Percentiles rank a stretch among this genome's conserved stretches.
Conservation (phyloP, 208 protist species). For the Crithidia fasciculata region DNA sequence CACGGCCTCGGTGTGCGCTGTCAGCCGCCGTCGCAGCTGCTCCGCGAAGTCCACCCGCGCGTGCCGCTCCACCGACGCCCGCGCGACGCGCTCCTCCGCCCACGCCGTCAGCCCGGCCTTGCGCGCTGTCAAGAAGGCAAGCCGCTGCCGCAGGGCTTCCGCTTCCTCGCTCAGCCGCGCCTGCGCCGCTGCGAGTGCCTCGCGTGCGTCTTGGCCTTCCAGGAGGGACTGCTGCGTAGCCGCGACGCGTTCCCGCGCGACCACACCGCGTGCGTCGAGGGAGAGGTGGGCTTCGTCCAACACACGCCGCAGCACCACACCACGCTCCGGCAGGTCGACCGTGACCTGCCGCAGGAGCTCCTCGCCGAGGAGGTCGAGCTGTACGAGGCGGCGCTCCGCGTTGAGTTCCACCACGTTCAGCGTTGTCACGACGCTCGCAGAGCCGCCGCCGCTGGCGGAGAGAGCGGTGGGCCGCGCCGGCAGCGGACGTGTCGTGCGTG, state of each 20-base stretch:
- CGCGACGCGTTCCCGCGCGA: conserved; percentile 31
- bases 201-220: conserved; percentile 38
- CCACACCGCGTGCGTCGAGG: conserved; percentile 34
- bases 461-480: conserved; percentile 22
- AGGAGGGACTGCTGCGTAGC: conserved; percentile 30
- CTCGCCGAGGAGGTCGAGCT: conserved; percentile 45
- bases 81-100: conserved; percentile 23
- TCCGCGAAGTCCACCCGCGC: conserved; percentile 35
- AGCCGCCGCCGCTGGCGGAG: conserved; percentile 38
- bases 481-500: conserved; percentile 19
- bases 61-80: conserved; percentile 6
- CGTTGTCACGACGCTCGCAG: conserved; percentile 49
- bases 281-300: conserved; percentile 60
- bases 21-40: conserved; percentile 40
- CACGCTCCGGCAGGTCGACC: conserved; percentile 71
- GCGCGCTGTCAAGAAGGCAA: conserved; percentile 26
- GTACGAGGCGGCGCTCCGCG: conserved; percentile 45
- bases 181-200: conserved; percentile 10
- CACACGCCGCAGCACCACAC: conserved; percentile 55
- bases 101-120: conserved; percentile 25
- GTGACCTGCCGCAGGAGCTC: conserved; percentile 67
- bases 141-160: conserved; percentile 29
- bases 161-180: conserved; percentile 35
- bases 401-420: conserved; percentile 58
- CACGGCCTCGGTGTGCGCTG: conserved; percentile 38